Evolutionary conservation across 2,329 filamentous ascomycete genomes (phyloP), one percentile per base, ranked within the genome.

Genomic region (Aspergillus ochraceus): DNA sequence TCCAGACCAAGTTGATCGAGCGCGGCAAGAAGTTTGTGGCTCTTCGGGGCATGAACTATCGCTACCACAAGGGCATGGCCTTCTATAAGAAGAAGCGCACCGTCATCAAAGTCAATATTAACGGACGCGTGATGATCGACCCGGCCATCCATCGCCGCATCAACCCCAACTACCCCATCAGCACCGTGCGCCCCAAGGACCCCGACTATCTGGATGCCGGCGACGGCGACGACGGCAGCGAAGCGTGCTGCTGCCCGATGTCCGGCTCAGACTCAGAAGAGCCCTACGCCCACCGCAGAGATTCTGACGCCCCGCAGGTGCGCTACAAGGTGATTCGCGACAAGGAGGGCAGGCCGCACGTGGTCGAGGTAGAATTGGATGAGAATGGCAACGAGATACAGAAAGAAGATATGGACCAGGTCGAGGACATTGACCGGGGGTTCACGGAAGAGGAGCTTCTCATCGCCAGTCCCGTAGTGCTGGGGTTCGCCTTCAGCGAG

Each of bases 101-200:
- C 60, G 80, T 91, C 14, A 79, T 90, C 71, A 94, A 92, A 73
- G 88, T 96, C 75, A 92, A 92, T 70, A 89, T 96, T 73, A 91
- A 92, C 63, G 90, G 92, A 19, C 88, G 93, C 30, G 84, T 96
- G 63, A 97, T 97, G 92, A 82, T 97, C 24, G 93, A 97, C 70
- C 87, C 91, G 0, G 87, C 87, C 3, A 90, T 90, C 47, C 92
- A 96, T 76, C 86, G 91, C 9, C 86, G 91, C 36, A 90, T 94
- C 73, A 91, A 95, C 66, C 90, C 92, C 1, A 96, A 96, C 71
- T 96, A 96, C 66, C 85, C 85, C 0, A 86, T 94, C 67, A 91
- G 89, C 22, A 82, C 85, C 1, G 87, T 96, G 57, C 88, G 89
- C 53, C 86, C 90, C 0, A 89, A 90, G 66, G 88, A 92, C 59